Evolutionary conservation across 805 yeast species (phyloP).

Genomic region (Grigorovia yakushimaensis): DNA sequence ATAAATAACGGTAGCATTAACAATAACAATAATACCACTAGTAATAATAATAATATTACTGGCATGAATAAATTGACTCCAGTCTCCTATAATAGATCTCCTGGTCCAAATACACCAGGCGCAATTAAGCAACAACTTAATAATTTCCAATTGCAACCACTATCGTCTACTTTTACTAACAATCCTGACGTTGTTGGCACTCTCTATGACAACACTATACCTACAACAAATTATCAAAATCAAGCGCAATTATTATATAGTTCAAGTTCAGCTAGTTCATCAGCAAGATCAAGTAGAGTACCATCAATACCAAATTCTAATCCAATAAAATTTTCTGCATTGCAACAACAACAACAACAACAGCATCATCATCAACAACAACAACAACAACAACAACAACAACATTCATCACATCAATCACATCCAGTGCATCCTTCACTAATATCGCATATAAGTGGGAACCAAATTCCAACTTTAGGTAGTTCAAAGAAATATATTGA

Average conservation of each 20-base stretch:
- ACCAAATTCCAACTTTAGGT: slow-evolving; percentile 1
- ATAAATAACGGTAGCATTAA: neutral
- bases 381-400: neutral
- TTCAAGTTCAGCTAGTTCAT: slow-evolving; percentile 36
- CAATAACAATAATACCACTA: neutral
- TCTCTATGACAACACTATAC: neutral
- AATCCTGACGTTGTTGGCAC: neutral
- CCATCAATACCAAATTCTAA: slow-evolving; percentile 2
- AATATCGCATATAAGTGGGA: slow-evolving; percentile 1
- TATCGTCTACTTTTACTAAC: neutral
- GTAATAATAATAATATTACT: neutral
- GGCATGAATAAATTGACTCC: neutral
- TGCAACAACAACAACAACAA: neutral
- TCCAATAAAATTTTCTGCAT: slow-evolving; percentile 1
- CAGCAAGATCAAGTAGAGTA: slow-evolving; percentile 6
- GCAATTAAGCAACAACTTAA: neutral
- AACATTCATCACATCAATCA: slow-evolving; percentile 1
- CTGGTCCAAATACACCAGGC: neutral
- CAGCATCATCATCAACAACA: too few relatives aligned
- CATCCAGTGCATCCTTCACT: slow-evolving; percentile 1
- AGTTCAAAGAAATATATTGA: neutral
- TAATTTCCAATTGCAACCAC: slow-evolving; percentile 3
- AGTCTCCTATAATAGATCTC: neutral
- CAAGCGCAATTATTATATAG: neutral
- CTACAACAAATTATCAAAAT: neutral